Evolutionary conservation across 1,139 yeast species (phyloP).

Genomic region (Saccharomyces hybrid): DNA sequence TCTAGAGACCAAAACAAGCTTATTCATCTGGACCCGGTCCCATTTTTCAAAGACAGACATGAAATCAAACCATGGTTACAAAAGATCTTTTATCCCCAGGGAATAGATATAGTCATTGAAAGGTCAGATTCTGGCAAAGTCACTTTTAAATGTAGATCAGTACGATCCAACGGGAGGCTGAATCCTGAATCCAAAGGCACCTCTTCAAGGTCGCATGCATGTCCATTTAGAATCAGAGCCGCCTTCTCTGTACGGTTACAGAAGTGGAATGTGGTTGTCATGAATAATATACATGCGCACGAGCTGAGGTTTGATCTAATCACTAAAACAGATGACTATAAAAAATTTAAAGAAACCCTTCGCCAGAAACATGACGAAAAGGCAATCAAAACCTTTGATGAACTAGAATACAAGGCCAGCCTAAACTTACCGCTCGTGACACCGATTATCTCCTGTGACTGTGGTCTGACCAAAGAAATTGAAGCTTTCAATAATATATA

Average conservation of each 20-base stretch:
- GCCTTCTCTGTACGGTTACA: slow-evolving; percentile 50
- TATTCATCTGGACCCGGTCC: slow-evolving; percentile 31
- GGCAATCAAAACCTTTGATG: slow-evolving; percentile 32
- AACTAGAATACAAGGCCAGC: slow-evolving; percentile 29
- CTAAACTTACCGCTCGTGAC: slow-evolving; percentile 29
- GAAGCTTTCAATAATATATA: slow-evolving; percentile 7
- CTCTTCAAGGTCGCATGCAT: slow-evolving; percentile 24
- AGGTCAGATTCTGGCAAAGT: slow-evolving; percentile 59
- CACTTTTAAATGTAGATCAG: slow-evolving; percentile 55
- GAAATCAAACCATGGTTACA: slow-evolving; percentile 64
- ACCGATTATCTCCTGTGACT: slow-evolving; percentile 31
- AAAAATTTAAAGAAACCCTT: slow-evolving; percentile 28
- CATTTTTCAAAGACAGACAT: slow-evolving; percentile 35
- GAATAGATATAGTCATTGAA: slow-evolving; percentile 56
- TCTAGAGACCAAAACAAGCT: slow-evolving; percentile 14
- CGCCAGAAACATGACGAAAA: slow-evolving; percentile 26
- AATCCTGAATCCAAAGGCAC: neutral
- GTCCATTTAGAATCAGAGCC: slow-evolving; percentile 67
- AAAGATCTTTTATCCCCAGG: slow-evolving; percentile 38
- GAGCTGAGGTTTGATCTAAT: slow-evolving; percentile 26
- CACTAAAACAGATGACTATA: slow-evolving; percentile 30
- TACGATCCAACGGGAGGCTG: slow-evolving; percentile 23
- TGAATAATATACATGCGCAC: slow-evolving; percentile 46
- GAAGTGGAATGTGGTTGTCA: slow-evolving; percentile 55
- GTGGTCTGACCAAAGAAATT: slow-evolving; percentile 33